These are phyloP conservation scores for Chamaecyparis obtusa DNA, from an alignment of 75 land plant species.

Conservation along the genomic window DNA sequence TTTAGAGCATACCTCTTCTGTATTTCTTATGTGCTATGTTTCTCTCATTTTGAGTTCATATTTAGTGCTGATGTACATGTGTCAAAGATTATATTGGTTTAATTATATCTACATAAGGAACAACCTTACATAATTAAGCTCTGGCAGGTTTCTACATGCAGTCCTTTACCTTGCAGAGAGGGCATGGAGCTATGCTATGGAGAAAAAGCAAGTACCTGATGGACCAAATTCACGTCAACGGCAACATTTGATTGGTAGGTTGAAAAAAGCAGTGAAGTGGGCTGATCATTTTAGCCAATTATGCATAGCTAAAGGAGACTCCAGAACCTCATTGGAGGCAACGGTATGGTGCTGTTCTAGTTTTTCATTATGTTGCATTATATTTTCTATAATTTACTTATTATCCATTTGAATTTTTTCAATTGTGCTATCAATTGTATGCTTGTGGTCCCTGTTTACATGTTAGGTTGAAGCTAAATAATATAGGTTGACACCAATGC, in stretches of 20 bases:
- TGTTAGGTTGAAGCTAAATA: background rate
- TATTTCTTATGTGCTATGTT: background rate
- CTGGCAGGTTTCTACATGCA: constrained; percentile 79
- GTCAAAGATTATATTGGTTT: background rate
- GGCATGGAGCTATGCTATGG: constrained; percentile 99
- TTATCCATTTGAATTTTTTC: background rate
- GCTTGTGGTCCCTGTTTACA: background rate
- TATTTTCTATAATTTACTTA: background rate
- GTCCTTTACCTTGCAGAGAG: constrained; percentile 93
- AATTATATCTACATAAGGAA: background rate
- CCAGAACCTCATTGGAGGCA: constrained; percentile 93
- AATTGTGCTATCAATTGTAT: constrained; percentile 1
- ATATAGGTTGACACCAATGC: background rate
- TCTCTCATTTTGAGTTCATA: background rate
- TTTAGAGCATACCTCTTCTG: background rate
- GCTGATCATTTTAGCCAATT: constrained; percentile 74
- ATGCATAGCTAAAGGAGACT: constrained; percentile 84
- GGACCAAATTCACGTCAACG: constrained; percentile 74
- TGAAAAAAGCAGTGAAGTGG: constrained; percentile 94
- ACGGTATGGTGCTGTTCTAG: constrained; percentile 46
- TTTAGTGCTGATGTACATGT: background rate
- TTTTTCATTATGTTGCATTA: constrained; percentile 4
- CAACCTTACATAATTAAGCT: background rate
- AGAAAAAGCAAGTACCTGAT: constrained; percentile 70
- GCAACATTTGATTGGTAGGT: constrained; percentile 72